Conservation (phyloP, 164 flowering plant species). For the Vitis cinerea region DNA sequence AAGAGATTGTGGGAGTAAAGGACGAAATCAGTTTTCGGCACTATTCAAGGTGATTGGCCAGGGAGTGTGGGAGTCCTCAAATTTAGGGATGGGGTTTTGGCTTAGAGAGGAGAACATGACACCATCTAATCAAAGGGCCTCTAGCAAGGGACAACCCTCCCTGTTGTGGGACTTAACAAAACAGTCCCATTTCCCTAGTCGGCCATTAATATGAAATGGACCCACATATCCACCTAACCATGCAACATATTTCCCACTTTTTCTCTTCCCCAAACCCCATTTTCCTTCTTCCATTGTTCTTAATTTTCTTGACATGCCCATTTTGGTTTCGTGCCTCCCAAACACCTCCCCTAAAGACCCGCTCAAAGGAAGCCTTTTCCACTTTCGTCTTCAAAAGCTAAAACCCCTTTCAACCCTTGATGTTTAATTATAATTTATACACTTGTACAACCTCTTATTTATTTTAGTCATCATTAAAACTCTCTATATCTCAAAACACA, state of each 20-base stretch:
- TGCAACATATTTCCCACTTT: constrained; percentile 3
- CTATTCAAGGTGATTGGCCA: no score
- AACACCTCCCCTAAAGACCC: constrained; percentile 8
- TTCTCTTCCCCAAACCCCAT: not conserved
- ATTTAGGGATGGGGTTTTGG: constrained; percentile 3
- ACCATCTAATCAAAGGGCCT: not conserved
- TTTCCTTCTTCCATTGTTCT: not conserved
- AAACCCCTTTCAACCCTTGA: no score
- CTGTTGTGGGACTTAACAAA: not conserved
- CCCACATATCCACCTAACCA: constrained; percentile 7
- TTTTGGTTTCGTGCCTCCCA: not conserved
- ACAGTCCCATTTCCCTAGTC: not conserved
- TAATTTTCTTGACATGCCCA: not conserved
- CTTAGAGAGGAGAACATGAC: not conserved
- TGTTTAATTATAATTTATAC: no score
- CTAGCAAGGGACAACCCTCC: constrained; percentile 1
- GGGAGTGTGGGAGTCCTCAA: not conserved
- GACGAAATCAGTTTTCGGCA: no score
- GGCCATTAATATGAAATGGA: constrained; percentile 5
- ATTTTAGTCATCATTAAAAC: not conserved
- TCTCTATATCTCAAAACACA: not conserved
- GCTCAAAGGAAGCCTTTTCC: not conserved
- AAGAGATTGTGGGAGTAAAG: no score
- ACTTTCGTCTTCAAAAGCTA: no score
- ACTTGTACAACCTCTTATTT: no score